These are phyloP conservation scores for Tulasnella sp. DNA, from an alignment of 768 basidiomycete genomes.

Conservation along the genomic window DNA sequence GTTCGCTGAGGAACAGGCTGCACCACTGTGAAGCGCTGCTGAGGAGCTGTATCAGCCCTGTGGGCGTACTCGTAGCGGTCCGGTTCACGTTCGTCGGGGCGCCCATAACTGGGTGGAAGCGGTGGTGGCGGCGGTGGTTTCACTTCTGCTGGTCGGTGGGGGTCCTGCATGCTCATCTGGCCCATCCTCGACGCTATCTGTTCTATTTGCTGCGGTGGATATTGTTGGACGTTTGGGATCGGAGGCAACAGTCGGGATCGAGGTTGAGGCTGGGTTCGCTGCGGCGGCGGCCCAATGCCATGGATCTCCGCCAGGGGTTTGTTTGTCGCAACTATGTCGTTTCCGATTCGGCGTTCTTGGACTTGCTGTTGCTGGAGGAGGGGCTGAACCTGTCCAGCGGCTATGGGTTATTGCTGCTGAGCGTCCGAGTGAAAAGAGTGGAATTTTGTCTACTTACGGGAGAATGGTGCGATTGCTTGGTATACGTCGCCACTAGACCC, in stretches of 20 bases:
- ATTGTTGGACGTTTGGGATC: conserved; percentile 32
- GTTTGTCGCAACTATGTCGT: conserved; percentile 89
- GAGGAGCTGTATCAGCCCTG: not conserved
- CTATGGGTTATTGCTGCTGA: conserved; percentile 7
- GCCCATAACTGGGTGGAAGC: conserved; percentile 17
- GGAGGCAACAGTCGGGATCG: conserved; percentile 31
- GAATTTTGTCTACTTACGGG: too few species aligned
- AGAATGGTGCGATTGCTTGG: too few species aligned
- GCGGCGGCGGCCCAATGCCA: conserved; percentile 70
- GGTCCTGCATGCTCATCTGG: conserved; percentile 33
- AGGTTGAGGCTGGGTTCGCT: conserved; percentile 34
- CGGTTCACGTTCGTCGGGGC: not conserved
- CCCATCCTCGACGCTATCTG: conserved; percentile 32
- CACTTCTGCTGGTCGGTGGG: conserved; percentile 21
- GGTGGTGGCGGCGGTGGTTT: not conserved
- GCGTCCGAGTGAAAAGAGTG: conserved; percentile 7
- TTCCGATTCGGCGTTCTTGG: too few species aligned
- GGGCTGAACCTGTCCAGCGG: too few species aligned
- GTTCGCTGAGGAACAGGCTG: not conserved
- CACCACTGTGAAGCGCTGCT: conserved; percentile 23
- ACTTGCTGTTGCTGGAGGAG: too few species aligned
- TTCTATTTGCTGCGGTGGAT: conserved; percentile 30
- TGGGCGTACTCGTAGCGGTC: conserved; percentile 3
- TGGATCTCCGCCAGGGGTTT: conserved; percentile 86
- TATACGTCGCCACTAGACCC: too few species aligned